Conservation (phyloP, 495 filamentous ascomycete species). For the Hypoxylon perforatum region DNA sequence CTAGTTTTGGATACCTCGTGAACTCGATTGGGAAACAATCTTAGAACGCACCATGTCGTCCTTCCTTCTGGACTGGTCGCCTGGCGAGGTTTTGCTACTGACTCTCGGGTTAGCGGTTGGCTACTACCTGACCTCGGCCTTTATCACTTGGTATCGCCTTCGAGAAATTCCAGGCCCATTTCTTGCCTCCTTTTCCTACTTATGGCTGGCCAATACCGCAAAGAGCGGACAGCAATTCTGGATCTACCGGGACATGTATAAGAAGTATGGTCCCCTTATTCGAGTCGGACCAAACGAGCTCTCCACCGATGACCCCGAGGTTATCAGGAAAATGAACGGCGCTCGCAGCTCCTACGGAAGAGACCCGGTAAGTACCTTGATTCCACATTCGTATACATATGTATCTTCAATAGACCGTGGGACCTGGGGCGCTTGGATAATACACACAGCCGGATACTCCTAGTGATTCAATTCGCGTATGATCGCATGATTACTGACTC, state of each 20-base stretch:
- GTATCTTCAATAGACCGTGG: not conserved
- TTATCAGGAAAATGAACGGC: slow-evolving; percentile 37
- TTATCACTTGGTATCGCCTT: slow-evolving; percentile 31
- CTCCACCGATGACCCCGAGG: slow-evolving; percentile 56
- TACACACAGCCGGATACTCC: not conserved
- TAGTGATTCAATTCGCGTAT: not conserved
- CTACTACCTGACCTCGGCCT: slow-evolving; percentile 13
- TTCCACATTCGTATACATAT: not conserved
- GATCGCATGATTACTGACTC: slow-evolving; percentile 16
- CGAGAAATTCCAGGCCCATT: slow-evolving; percentile 47
- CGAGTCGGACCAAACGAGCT: slow-evolving; percentile 56
- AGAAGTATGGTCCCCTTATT: slow-evolving; percentile 52
- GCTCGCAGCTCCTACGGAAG: slow-evolving; percentile 39
- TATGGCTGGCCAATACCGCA: slow-evolving; percentile 35
- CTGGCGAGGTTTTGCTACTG: slow-evolving; percentile 7
- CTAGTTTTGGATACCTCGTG: no score
- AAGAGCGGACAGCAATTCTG: slow-evolving; percentile 37
- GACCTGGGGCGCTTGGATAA: not conserved
- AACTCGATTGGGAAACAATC: no score
- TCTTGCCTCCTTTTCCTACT: slow-evolving; percentile 41
- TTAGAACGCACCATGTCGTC: slow-evolving; percentile 4
- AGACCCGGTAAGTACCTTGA: slow-evolving; percentile 38
- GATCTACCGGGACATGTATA: slow-evolving; percentile 15
- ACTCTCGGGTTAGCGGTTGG: not conserved
- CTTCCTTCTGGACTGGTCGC: slow-evolving; percentile 14